Evolutionary conservation across 78 protist species (phyloP), one percentile per base, ranked within the genome.

Genomic region (Corallochytrium limacisporum): DNA sequence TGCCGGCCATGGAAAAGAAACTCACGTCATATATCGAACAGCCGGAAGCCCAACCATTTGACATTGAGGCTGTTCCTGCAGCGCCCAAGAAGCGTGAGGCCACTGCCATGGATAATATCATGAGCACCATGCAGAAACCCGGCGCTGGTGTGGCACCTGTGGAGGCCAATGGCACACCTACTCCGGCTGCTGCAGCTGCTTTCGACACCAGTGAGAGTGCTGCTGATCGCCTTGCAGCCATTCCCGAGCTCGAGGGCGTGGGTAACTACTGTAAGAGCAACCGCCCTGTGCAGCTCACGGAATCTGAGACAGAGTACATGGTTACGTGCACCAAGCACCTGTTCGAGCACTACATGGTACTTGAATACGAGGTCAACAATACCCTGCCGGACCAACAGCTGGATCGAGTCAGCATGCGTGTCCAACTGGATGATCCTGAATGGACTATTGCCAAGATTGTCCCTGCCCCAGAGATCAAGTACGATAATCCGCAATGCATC

Each of bases 261-360:
- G n/a, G n/a, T n/a, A n/a, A n/a, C n/a, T n/a, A n/a, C n/a, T n/a
- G n/a, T n/a, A n/a, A n/a, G n/a, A n/a, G n/a, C n/a, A n/a, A n/a
- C n/a, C n/a, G 36, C 55, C 61, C 77, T n/a, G 22, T 55, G 29
- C 73, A 55, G 59, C 87, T 93, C 28, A 91, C 96, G 5, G 96
- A 93, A 53, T 18, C 76, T 0, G 98, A 89, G 75, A 79, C 91
- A 1, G 98, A 93, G 54, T 94, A 91, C 54, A 88, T 78, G 20
- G 96, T 91, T 37, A 24, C 53, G 24, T 78, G 79, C 72, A 66
- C 76, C 68, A 91, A 87, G 75, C 95, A 94, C 69, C 31, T 75
- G 29, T 91, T 53, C 74, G 40, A 26, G 20, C 48, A 36, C 39
- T 83, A 86, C 75, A 37, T 90, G 29, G 85, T 93, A 33, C 68